Evolutionary conservation across 768 basidiomycete genomes (phyloP), one percentile per base, ranked within the genome.

Genomic region (Lactifluus echinatus): DNA sequence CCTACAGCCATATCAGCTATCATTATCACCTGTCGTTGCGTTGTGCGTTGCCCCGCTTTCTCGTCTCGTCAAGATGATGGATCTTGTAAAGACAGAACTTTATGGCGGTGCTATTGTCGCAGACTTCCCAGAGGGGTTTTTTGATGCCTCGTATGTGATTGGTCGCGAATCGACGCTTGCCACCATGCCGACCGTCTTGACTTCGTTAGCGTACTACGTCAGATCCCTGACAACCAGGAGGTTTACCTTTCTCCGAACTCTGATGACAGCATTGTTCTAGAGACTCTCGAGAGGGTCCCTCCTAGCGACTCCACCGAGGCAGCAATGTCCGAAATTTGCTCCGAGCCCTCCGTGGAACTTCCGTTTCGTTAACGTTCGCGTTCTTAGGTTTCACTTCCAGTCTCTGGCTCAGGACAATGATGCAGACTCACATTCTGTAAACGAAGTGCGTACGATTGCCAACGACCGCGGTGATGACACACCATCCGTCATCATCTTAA

Each of bases 181-280:
- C 40, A 3, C 21, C 40, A n/a, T 55, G 19, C 31, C 36, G 43
- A 50, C 57, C 50, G 33, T 39, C 43, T n/a, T 31, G 56, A 40
- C 45, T 31, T 66, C 86, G 85, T 57, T 72, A 76, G n/a, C n/a
- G n/a, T n/a, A 49, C 57, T 84, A 6, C 90, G 95, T 53, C 89
- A 97, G 71, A 76, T 99, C 12, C 94, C 96, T 14, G 88, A 98
- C 68, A 92, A 83, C 4, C 95, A 99, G 70, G 96, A 98, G 67
- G 95, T 96, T 40, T 87, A 92, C 71, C 68, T 96, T 55, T 85
- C 84, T 53, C 79, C 80, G 6, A 70, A 81, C 47, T 87, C 83
- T 5, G 76, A 77, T 48, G 74, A 83, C 63, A 92, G 87, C 66
- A 78, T 94, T 60, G 79, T 98, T 49, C 71, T 96, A 26, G 96